These are phyloP conservation scores for Arabidopsis lyrata DNA, from an alignment of 441 rosid species.

Conservation along the genomic window DNA sequence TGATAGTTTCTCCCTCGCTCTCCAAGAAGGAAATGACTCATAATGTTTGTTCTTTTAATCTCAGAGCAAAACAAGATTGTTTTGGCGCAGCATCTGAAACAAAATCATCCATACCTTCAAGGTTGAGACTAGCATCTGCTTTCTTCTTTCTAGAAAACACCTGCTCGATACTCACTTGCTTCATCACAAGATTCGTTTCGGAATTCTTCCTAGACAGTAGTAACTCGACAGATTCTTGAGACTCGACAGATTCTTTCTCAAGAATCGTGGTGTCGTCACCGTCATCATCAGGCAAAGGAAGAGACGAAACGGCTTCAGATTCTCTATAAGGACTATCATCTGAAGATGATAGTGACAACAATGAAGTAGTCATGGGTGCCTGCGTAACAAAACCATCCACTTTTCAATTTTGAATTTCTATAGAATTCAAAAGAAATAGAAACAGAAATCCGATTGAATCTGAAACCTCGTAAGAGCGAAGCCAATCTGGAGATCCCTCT, in stretches of 20 bases:
- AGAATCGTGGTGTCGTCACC: not conserved
- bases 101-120: conserved; percentile 48
- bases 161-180: conserved; percentile 40
- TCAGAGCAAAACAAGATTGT: conserved; percentile 6
- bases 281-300: conserved; percentile 39
- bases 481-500: conserved; percentile 93
- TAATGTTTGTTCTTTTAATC: not conserved
- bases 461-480: conserved; percentile 72
- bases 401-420: conserved; percentile 7
- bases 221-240: not conserved
- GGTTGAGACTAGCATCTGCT: conserved; percentile 36
- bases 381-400: conserved; percentile 43
- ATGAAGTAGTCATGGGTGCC: conserved; percentile 61
- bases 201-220: conserved; percentile 34
- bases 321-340: conserved; percentile 50
- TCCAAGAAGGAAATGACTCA: not conserved
- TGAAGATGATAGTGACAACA: conserved; percentile 55
- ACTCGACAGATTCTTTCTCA: conserved; percentile 36
- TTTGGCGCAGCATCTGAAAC: conserved; percentile 9
- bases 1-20: not conserved
- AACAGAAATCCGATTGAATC: not conserved
- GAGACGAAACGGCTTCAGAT: conserved; percentile 43
- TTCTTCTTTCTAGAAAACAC: conserved; percentile 49
- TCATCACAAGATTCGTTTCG: conserved; percentile 43
- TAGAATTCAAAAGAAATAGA: not conserved